Conservation (phyloP, 352 stramenopile species). For the Pythium brachiatum region DNA sequence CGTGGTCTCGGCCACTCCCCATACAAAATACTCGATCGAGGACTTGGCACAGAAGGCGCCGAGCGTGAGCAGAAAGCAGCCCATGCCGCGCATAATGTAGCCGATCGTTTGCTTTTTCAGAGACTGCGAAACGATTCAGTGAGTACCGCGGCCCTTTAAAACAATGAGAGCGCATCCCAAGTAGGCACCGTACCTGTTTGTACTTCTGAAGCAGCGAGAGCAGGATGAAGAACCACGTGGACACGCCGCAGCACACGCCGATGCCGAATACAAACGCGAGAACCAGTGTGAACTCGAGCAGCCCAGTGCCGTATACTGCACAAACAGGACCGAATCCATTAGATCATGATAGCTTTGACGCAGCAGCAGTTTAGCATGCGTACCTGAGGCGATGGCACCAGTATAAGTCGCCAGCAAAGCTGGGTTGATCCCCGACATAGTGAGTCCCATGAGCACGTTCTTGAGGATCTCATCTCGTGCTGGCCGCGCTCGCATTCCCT, state of each 20-base stretch:
- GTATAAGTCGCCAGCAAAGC: constrained; percentile 85
- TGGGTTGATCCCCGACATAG: constrained; percentile 87
- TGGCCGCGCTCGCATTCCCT: constrained; percentile 38
- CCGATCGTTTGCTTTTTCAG: constrained; percentile 86
- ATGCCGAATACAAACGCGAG: constrained; percentile 82
- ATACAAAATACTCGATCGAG: constrained; percentile 82
- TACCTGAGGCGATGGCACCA: constrained; percentile 83
- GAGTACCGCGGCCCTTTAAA: not conserved
- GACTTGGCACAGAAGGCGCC: constrained; percentile 83
- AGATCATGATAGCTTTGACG: too few species aligned
- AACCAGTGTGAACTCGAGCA: constrained; percentile 85
- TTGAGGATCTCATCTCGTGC: constrained; percentile 68
- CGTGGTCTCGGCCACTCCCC: constrained; percentile 35
- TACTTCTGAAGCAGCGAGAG: constrained; percentile 87
- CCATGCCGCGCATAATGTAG: constrained; percentile 81
- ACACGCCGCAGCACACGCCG: constrained; percentile 82
- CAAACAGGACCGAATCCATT: constrained; percentile 1
- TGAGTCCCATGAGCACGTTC: constrained; percentile 83
- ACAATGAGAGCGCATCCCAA: not conserved
- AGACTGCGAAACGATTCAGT: constrained; percentile 16
- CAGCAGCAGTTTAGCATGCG: too few species aligned
- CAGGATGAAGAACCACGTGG: constrained; percentile 88
- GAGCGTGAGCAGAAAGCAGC: constrained; percentile 79
- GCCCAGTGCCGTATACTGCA: constrained; percentile 81
- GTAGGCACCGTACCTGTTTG: constrained; percentile 60